Evolutionary conservation across 768 basidiomycete genomes (phyloP), one percentile per base, ranked within the genome.

Genomic region (Collybia sordida): DNA sequence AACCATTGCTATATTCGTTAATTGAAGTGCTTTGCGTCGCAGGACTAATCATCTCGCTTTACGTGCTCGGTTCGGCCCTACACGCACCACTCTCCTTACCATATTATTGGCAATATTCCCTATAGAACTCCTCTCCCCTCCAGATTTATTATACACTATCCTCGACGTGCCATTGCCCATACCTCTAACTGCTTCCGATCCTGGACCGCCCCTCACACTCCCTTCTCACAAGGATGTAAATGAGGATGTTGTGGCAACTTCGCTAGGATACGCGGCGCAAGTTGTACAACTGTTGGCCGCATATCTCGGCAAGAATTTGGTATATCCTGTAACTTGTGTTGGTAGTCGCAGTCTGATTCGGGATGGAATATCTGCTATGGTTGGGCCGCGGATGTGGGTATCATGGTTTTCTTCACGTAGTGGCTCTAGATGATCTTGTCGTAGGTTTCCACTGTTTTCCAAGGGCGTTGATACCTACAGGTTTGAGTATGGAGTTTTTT

Each of bases 401-500:
- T 15, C 43, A 23, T 6, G 8, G n/a, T n/a, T 38, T n/a, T 4
- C 17, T 50, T 22, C 41, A 36, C 40, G 19, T 39, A 14, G 22
- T 28, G 35, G 23, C 34, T 40, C 41, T 54, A 9, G 52, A 24
- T 49, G 50, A 42, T 51, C 45, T 50, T 46, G 6, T 45, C 36
- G 24, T 46, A 97, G 95, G 80, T 99, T 98, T 66, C 97, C 97
- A 15, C 72, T 99, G 24, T 99, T 93, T 67, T 86, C 91, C 1
- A 90, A 83, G 70, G 94, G 95, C 4, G 95, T 98, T 50, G 97
- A 98, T 64, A 89, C 88, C 37, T 98, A 98, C 69, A 80, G 97
- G 21, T 99, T 96, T 61, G 96, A 98, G 67, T 99, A 98, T 72
- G 97, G 86, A 3, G 96, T 98, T 3, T 98, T 94, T 67, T 70